Base-by-base conservation (phyloP, 768 basidiomycete species). In the Termitomyces eurrhizus region DNA sequence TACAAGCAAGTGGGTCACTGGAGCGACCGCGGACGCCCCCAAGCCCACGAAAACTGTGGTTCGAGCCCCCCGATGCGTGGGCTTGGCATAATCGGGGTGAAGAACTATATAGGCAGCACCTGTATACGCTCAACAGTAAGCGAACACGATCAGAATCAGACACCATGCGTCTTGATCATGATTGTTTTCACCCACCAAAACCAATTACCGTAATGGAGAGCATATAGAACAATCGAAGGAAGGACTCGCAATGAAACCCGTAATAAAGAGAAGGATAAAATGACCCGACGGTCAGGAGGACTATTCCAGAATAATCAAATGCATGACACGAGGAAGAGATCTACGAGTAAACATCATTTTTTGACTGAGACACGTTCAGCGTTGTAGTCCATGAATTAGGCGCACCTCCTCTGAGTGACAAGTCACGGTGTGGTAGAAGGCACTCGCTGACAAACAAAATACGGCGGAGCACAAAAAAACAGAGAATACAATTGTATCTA, bases 281-380 rank as follows among this genome's bases (percentile, higher is more conserved):
- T 37, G 91, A 93, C 29, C 93, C 93, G 48, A 90, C 85, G 45
- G 78, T 91, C 58, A 92, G 79, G 36, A 86, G 80, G 52, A 89
- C 82, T 64, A 96, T 96, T 12, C 94, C 94, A 33, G 89, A 75
- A 71, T 95, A 90, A 73, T 90, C 92, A 49, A 89, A 74, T 16
- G 81, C 79, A 69, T 89, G 83, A 69, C 85, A 92, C 55, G 74
- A 74, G 41, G 78, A 72, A 33, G 83, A 76, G 46, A 88, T 82
- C 89, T 90, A 61, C 33, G 57, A n/a, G 33, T 24, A 57, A 56
- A 53, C 42, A 50, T 56, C 21, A 68, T 45, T 39, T 42, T 42
- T 37, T 29, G 56, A 49, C 9, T 61, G n/a, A 21, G 36, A 33
- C 46, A 7, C 42, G 33, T 36, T 29, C 49, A 61, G 62, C 48